Evolutionary conservation across 306 rosid genomes (phyloP).

Genomic region (Vachellia pachyceras): DNA sequence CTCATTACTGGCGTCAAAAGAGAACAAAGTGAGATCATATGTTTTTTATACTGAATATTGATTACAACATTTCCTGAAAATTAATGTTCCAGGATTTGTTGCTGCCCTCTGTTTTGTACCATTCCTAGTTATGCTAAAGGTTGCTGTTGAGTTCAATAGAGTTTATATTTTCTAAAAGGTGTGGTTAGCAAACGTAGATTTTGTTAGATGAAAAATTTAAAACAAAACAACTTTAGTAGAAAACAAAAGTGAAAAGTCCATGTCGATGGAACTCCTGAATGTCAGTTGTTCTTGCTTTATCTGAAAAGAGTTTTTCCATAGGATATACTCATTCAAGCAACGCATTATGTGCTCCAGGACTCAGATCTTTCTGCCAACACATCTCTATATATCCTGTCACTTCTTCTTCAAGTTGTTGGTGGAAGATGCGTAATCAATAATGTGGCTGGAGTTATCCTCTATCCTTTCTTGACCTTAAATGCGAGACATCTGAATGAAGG

Average conservation of each 20-base stretch:
- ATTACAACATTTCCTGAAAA: slow-evolving; percentile 12
- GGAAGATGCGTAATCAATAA: slow-evolving; percentile 59
- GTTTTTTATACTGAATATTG: background rate
- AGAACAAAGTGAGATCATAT: slow-evolving; percentile 72
- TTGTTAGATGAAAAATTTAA: background rate
- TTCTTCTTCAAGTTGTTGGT: slow-evolving; percentile 82
- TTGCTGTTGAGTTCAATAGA: slow-evolving; percentile 29
- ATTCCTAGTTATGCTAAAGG: slow-evolving; percentile 23
- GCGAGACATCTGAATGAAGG: slow-evolving; percentile 42
- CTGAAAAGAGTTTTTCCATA: slow-evolving; percentile 11
- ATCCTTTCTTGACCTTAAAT: slow-evolving; percentile 50
- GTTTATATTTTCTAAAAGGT: slow-evolving; percentile 21
- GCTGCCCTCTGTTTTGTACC: slow-evolving; percentile 13
- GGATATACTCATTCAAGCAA: slow-evolving; percentile 39
- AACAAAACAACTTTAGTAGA: background rate
- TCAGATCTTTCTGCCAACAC: slow-evolving; percentile 62
- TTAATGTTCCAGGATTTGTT: slow-evolving; percentile 31
- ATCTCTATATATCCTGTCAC: slow-evolving; percentile 63
- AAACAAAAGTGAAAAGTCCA: slow-evolving; percentile 25
- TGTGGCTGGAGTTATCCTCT: slow-evolving; percentile 62
- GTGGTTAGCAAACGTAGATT: background rate
- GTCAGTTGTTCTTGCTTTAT: slow-evolving; percentile 12
- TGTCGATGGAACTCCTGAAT: slow-evolving; percentile 31
- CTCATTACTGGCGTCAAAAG: slow-evolving; percentile 56
- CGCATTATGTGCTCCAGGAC: slow-evolving; percentile 51